Evolutionary conservation across 345 rosid species (phyloP).

Genomic region (Eucalyptus caleyi): DNA sequence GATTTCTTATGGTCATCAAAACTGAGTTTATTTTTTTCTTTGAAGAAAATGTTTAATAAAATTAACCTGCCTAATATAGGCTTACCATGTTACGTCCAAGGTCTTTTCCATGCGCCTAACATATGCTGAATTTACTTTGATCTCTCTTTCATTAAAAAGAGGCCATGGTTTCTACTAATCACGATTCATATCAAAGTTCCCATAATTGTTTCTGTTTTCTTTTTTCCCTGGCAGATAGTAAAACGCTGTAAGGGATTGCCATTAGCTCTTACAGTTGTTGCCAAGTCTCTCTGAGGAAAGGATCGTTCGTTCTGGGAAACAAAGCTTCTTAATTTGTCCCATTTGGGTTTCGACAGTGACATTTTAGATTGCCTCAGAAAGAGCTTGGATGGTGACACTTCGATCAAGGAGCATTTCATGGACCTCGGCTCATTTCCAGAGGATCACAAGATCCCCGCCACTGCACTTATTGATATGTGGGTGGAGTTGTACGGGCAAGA

Average conservation of each 20-base stretch:
- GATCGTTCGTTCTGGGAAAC: background rate
- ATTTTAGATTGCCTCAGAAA: slow-evolving; percentile 28
- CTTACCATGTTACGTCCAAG: no score
- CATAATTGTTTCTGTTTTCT: background rate
- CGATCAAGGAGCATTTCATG: slow-evolving; percentile 29
- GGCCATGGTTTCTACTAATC: background rate
- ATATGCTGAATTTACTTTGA: background rate
- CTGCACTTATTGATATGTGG: no score
- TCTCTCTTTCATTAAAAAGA: background rate
- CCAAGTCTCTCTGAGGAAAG: slow-evolving; percentile 2
- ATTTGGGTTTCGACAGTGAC: background rate
- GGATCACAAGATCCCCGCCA: background rate
- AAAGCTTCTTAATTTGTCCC: background rate
- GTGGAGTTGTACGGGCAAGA: background rate
- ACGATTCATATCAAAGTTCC: fast-evolving
- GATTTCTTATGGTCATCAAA: background rate
- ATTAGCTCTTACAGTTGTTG: background rate
- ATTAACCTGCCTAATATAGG: no score
- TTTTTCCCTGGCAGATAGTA: background rate
- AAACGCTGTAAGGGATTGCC: background rate
- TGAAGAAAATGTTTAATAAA: no score
- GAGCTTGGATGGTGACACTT: slow-evolving; percentile 13
- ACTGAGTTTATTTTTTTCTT: background rate
- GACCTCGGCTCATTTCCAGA: slow-evolving; percentile 52
- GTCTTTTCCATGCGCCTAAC: no score